Evolutionary conservation across 148 eudicot genomes (phyloP), one percentile per base, ranked within the genome.

Genomic region (Fallopia convolvulus): DNA sequence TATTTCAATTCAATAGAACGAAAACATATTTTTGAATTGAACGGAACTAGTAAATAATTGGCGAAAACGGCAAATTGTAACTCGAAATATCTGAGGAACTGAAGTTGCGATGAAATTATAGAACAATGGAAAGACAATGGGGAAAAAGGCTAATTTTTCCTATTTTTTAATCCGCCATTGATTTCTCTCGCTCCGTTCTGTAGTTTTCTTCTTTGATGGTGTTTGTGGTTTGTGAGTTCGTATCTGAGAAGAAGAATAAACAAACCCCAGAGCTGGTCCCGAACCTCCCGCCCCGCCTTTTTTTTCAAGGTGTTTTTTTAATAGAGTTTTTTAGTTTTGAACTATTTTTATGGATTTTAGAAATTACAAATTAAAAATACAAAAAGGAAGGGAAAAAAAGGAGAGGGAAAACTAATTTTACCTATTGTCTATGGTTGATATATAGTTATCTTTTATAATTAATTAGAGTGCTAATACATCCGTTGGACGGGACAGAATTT

Each of bases 251-350:
- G 71, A 65, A n/a, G 71, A 7, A 21, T 58, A 58, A 58, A 52
- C 58, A 58, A 58, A 52, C 58, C 58, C 58, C 58, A 17, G 18
- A 52, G 58, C 58, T 7, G 58, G 58, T 52, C 58, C 30, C 30
- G 65, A 58, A 58, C 65, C 65, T 58, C 65, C 65, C 65, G 65
- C 71, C 71, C 71, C 71, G 71, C 71, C 71, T 42, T 65, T 65
- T 65, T 52, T 65, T 61, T 61, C 0, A 12, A 30, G 40, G 18
- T 33, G 40, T 26, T 33, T 65, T 65, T 65, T 65, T 32, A 20
- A 21, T 9, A 61, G 32, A 26, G 11, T 23, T 56, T 23, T 56
- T 58, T 23, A 26, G 1, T 26, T 26, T 61, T 3, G 14, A 61
- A 26, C 68, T 61, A 61, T 61, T 61, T 61, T 13, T 26, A 23